These are phyloP conservation scores for Annona cherimola DNA, from an alignment of 164 flowering plant genomes.

Conservation along the genomic window DNA sequence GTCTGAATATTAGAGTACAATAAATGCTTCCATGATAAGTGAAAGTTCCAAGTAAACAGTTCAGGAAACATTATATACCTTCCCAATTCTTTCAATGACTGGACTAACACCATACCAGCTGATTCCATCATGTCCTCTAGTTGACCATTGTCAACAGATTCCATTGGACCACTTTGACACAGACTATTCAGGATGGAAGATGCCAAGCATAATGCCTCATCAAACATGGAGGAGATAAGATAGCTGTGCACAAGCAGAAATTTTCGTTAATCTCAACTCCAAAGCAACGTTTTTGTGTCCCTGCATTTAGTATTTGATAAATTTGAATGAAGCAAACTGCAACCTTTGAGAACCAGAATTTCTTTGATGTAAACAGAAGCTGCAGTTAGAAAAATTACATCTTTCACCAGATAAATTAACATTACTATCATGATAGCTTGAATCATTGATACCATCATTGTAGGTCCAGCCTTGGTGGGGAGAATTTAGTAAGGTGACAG, in stretches of 20 bases:
- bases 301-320: too few species aligned
- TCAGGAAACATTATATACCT: constrained; percentile 33
- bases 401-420: too few species aligned
- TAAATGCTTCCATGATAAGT: background rate
- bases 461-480: too few species aligned
- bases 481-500: too few species aligned
- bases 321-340: background rate
- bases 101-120: constrained; percentile 85
- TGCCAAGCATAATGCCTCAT: constrained; percentile 50
- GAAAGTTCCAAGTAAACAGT: background rate
- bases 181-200: constrained; percentile 44
- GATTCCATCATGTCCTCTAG: constrained; percentile 64
- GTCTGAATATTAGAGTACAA: background rate
- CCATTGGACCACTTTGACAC: constrained; percentile 6
- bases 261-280: background rate
- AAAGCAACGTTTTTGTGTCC: background rate
- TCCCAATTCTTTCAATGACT: constrained; percentile 56
- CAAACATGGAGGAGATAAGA: constrained; percentile 67
- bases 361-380: background rate
- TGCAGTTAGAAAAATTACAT: too few species aligned
- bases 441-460: too few species aligned
- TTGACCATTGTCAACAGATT: constrained; percentile 18
- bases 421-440: too few species aligned
- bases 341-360: background rate
- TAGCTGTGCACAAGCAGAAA: constrained; percentile 37